A percentile compares a stretch with the other conserved stretches of the same genome.
These are phyloP conservation scores for Trichoderma afroharzianum DNA, from an alignment of 2,329 filamentous ascomycete species.

Conservation along the genomic window DNA sequence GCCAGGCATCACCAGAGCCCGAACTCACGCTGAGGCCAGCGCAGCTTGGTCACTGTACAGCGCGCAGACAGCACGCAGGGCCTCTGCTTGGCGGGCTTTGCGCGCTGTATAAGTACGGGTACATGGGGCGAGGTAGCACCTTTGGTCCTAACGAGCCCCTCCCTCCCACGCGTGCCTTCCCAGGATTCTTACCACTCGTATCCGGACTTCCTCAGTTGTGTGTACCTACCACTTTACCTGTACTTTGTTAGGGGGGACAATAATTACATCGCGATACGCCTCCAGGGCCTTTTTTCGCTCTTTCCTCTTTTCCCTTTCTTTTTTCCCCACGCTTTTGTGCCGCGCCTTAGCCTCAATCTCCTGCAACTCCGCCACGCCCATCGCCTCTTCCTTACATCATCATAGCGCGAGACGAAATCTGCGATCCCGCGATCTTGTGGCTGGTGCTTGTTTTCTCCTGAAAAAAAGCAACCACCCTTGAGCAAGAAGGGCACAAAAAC, in stretches of 20 bases:
- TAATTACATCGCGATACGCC: constrained; percentile 16
- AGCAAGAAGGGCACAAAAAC: neutral
- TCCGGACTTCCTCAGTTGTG: constrained; percentile 7
- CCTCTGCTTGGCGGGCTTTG: neutral
- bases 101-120: constrained; percentile 8
- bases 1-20: constrained; percentile 7
- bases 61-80: constrained; percentile 3
- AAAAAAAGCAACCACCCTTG: neutral
- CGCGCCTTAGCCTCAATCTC: neutral
- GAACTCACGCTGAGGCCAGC: constrained; percentile 6
- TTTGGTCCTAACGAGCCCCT: constrained; percentile 5
- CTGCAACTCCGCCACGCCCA: constrained; percentile 7
- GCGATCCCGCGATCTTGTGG: constrained; percentile 15
- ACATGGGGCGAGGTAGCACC: neutral
- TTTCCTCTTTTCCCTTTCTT: neutral
- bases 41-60: constrained; percentile 15
- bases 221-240: neutral
- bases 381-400: constrained; percentile 11
- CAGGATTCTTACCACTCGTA: constrained; percentile 11
- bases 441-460: constrained; percentile 11
- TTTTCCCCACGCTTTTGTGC: constrained; percentile 8
- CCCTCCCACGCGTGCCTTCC: constrained; percentile 18
- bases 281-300: neutral
- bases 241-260: constrained; percentile 9
- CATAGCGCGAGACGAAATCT: constrained; percentile 15